A percentile compares a stretch with the other conserved stretches of the same genome.
phyloP scores from a whole-genome alignment of 441 rosid genomes.

The Brassica balearica region DNA sequence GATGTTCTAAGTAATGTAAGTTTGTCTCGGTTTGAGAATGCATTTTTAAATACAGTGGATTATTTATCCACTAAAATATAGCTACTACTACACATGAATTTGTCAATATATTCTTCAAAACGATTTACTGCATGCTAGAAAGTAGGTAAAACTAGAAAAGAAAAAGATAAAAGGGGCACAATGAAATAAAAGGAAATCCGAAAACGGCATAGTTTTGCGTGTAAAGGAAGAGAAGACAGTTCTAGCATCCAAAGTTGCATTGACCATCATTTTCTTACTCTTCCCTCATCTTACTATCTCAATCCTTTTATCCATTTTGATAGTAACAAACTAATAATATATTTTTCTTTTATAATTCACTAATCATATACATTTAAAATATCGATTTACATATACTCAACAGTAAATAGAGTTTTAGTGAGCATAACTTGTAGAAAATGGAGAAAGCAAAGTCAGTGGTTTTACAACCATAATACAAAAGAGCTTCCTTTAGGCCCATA shows the following conservation, averaged over 20 bases:
- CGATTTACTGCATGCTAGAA: neutral
- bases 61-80: neutral
- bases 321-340: conserved; percentile 3
- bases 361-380: neutral
- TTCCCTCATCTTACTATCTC: neutral
- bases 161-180: conserved; percentile 26
- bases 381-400: neutral
- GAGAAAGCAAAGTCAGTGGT: conserved; percentile 1
- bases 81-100: neutral
- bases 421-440: neutral
- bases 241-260: conserved; percentile 42
- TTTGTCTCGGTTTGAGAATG: conserved; percentile 1
- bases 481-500: neutral
- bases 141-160: conserved; percentile 22
- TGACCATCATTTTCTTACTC: conserved; percentile 32
- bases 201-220: conserved; percentile 43
- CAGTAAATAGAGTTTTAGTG: neutral
- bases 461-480: neutral
- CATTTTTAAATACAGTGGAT: neutral
- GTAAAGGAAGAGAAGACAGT: conserved; percentile 35
- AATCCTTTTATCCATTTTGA: neutral
- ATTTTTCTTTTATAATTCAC: neutral
- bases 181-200: conserved; percentile 14
- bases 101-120: conserved; percentile 8
- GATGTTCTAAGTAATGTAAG: neutral